phyloP scores from a whole-genome alignment of 441 rosid species.

The Populus hybrid region DNA sequence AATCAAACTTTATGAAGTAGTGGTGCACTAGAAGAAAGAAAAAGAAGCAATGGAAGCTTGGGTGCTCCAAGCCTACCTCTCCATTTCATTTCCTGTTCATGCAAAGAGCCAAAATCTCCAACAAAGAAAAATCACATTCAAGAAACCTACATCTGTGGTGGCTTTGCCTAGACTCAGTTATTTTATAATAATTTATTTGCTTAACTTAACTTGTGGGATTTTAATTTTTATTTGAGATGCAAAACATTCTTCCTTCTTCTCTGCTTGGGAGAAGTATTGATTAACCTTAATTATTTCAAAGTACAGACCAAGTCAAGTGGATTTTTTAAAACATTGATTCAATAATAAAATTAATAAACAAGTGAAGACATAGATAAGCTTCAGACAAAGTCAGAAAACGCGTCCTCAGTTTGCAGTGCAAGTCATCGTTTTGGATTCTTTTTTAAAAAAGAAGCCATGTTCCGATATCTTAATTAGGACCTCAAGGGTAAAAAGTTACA shows the following conservation, averaged over 20 bases:
- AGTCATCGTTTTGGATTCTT: background rate
- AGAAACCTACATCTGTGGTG: background rate
- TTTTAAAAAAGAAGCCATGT: background rate
- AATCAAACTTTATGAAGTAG: constrained; percentile 18
- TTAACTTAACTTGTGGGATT: background rate
- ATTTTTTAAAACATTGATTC: background rate
- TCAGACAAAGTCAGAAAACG: background rate
- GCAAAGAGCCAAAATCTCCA: background rate
- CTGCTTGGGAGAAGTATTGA: constrained; percentile 6
- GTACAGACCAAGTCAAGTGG: too few relatives aligned
- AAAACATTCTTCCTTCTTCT: constrained; percentile 18
- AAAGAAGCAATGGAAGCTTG: background rate
- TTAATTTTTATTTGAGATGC: background rate
- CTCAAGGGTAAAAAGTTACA: too few relatives aligned
- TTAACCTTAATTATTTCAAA: too few relatives aligned
- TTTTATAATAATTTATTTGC: background rate
- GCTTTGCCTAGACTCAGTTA: background rate
- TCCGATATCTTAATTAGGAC: background rate
- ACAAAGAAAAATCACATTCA: background rate
- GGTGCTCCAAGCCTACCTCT: background rate
- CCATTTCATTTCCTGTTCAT: background rate
- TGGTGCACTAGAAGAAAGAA: constrained; percentile 26
- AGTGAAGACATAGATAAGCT: background rate
- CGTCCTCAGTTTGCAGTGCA: background rate
- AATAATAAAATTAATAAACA: background rate